Base-by-base conservation (phyloP, 1,284 basidiomycete genomes). In the Leccinum huronense region DNA sequence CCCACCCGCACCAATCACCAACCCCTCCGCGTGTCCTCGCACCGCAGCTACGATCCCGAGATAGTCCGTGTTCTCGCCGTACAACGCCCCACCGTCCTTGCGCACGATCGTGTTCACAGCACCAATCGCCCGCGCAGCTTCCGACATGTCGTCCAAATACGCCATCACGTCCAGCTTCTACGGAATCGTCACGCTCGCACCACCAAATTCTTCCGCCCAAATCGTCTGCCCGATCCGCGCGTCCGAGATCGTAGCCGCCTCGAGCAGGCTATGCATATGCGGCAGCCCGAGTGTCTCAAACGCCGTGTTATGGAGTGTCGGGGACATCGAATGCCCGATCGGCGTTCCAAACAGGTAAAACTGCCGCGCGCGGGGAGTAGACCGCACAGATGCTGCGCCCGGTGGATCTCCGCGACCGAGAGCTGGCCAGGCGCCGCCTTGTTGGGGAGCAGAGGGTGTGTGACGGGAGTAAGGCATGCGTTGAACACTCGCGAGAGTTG, bases 31-130 rank as follows among this genome's bases (percentile, higher is more conserved):
- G 40, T 80, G 81, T 45, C 79, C 77, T 57, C 70, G 81, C 56
- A 86, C 81, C 56, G 86, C 84, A 23, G 87, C 81, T 31, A 82
- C 82, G 68, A 98, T 96, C 0, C 93, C 95, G 59, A 91, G 77
- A 89, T 94, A 97, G 74, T 97, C 95, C 0, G 95, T 97, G 78
- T 98, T 98, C 72, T 97, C 94, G 1, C 96, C 95, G 59, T 86
- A 80, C 34, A 98, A 80, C 30, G 80, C 77, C 3, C 72, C 30
- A 55, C 40, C 40, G 1, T 60, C 5, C 4, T 57, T 13, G 5
- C 91, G 89, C 23, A 95, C 83, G 73, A 97, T 85, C 30, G 95
- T 98, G 78, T 98, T 97, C 69, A 97, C 93, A 0, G 95, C 95
- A 1, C 95, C 95, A 65, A 98, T 95, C 4, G 84, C 80, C 69